These are phyloP conservation scores for Ilyonectria mors-panacis DNA, from an alignment of 2,329 filamentous ascomycete genomes.

Conservation along the genomic window DNA sequence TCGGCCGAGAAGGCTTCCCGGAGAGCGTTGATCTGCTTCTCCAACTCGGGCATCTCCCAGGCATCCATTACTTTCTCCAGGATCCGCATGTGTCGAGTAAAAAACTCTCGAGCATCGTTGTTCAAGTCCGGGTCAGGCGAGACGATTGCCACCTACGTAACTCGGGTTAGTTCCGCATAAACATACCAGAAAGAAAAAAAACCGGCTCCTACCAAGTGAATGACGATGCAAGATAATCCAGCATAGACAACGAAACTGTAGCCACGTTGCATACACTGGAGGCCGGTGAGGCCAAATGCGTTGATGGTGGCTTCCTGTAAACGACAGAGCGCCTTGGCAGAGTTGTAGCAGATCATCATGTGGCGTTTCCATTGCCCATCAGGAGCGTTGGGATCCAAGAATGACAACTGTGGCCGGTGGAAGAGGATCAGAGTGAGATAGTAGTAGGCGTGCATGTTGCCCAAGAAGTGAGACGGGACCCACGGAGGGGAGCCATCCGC, in stretches of 20 bases:
- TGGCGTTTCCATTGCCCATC: conserved; percentile 89
- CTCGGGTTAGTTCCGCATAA: conserved; percentile 18
- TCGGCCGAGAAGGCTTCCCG: conserved; percentile 94
- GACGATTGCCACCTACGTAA: conserved; percentile 85
- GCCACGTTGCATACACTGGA: conserved; percentile 93
- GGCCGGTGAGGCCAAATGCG: conserved; percentile 82
- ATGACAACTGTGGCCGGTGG: conserved; percentile 86
- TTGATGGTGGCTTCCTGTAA: conserved; percentile 87
- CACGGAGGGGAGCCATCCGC: conserved; percentile 85
- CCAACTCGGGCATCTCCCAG: conserved; percentile 92
- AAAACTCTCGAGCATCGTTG: conserved; percentile 87
- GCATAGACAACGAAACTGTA: conserved; percentile 97
- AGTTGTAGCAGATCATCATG: conserved; percentile 87
- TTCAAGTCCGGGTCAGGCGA: conserved; percentile 93
- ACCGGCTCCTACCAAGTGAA: conserved; percentile 81
- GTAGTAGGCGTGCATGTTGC: conserved; percentile 92
- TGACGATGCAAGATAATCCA: conserved; percentile 90
- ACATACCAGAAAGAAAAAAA: conserved; percentile 39
- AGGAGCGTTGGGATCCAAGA: conserved; percentile 78
- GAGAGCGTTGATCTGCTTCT: conserved; percentile 90
- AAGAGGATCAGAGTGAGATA: conserved; percentile 89
- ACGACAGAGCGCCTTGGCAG: conserved; percentile 88
- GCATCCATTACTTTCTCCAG: conserved; percentile 86
- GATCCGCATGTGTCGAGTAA: conserved; percentile 93
- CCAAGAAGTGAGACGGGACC: conserved; percentile 88